Evolutionary conservation across 2,329 filamentous ascomycete species (phyloP).

Genomic region (Drechslera avenae): DNA sequence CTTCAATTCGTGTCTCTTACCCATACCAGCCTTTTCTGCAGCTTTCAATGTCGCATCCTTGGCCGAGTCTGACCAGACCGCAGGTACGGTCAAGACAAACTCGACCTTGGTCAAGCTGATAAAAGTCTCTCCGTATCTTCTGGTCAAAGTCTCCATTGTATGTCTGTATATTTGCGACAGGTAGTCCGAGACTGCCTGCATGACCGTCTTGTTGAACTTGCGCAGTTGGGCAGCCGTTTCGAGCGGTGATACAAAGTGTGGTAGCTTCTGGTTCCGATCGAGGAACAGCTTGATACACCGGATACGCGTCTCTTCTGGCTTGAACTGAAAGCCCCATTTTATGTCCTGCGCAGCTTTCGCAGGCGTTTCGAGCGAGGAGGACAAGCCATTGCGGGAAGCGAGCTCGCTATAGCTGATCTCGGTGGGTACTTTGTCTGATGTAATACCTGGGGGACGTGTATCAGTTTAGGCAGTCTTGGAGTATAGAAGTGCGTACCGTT

Average conservation of each 20-base stretch:
- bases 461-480: slow-evolving; percentile 14
- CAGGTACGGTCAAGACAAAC: slow-evolving; percentile 76
- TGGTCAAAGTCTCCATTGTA: slow-evolving; percentile 76
- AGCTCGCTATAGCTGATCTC: slow-evolving; percentile 65
- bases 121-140: slow-evolving; percentile 77
- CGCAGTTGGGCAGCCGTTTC: slow-evolving; percentile 79
- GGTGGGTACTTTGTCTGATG: slow-evolving; percentile 85
- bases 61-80: slow-evolving; percentile 84
- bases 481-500: slow-evolving; percentile 58
- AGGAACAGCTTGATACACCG: slow-evolving; percentile 86
- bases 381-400: slow-evolving; percentile 15
- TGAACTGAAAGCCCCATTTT: slow-evolving; percentile 85
- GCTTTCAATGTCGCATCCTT: slow-evolving; percentile 81
- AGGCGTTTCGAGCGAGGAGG: slow-evolving; percentile 26
- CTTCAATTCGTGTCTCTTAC: slow-evolving; percentile 69
- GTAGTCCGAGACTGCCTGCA: slow-evolving; percentile 80
- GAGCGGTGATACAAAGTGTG: slow-evolving; percentile 77
- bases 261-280: slow-evolving; percentile 78
- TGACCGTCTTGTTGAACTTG: slow-evolving; percentile 74
- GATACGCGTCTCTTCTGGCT: slow-evolving; percentile 74
- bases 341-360: slow-evolving; percentile 36
- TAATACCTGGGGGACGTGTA: slow-evolving; percentile 58
- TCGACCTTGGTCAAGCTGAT: slow-evolving; percentile 77
- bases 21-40: slow-evolving; percentile 79
- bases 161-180: slow-evolving; percentile 76